phyloP scores from a whole-genome alignment of 345 rosid species.

The Eucalyptus virginea region DNA sequence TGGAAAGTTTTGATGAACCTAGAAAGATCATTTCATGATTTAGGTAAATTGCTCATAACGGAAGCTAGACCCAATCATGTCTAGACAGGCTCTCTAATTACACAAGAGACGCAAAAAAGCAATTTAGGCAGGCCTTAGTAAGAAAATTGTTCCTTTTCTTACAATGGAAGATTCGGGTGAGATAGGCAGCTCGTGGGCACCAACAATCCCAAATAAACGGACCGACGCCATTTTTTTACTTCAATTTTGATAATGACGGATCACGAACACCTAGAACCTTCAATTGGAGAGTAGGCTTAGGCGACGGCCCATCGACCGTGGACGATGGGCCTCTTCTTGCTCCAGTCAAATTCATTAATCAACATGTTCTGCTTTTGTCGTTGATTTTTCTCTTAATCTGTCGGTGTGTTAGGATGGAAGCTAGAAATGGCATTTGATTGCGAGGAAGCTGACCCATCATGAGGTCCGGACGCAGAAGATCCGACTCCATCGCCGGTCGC shows the following conservation, averaged over 20 bases:
- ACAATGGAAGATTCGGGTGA: neutral
- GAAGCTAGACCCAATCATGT: neutral
- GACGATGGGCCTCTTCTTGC: neutral
- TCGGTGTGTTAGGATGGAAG: neutral
- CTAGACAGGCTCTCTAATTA: neutral
- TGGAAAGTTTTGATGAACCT: neutral
- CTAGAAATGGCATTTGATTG: neutral
- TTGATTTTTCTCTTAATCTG: neutral
- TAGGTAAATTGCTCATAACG: fast-evolving
- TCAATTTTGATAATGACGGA: neutral
- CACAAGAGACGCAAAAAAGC: neutral
- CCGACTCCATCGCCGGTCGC: neutral
- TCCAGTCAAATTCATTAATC: neutral
- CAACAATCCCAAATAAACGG: neutral
- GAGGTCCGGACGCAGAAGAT: neutral
- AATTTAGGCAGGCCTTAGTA: neutral
- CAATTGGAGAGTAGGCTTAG: neutral
- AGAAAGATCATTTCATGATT: neutral
- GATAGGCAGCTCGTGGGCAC: neutral
- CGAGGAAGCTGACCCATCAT: neutral
- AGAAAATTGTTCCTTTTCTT: neutral
- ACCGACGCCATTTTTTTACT: neutral
- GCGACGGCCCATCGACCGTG: neutral
- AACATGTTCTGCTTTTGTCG: neutral
- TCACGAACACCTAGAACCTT: neutral